Evolutionary conservation across 2,329 filamentous ascomycete species (phyloP), one percentile per base, ranked within the genome.

Genomic region (Raffaelea albimanens): DNA sequence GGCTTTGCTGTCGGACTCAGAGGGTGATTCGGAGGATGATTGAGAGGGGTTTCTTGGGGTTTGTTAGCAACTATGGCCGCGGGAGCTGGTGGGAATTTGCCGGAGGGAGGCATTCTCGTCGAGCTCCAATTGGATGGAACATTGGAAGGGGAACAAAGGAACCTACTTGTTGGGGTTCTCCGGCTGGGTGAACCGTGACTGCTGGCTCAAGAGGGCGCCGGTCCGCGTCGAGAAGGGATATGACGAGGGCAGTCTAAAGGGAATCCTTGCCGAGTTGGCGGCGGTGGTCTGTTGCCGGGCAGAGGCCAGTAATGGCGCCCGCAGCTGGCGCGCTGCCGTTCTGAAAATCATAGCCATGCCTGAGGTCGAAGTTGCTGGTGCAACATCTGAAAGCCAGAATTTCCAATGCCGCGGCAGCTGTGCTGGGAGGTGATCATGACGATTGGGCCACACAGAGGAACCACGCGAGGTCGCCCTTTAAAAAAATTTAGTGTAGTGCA

Each of bases 321-420:
- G 41, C 11, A 54, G 47, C 33, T 47, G 41, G 44, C 46, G 51
- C n/a, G 46, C 34, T 18, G 49, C 52, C 20, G 49, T 49, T 40
- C 53, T 22, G 23, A 50, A 48, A 43, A 52, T 49, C 53, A 54
- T 54, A 38, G 31, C 44, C 34, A 19, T 19, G n/a, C 5, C 18
- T 8, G 34, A 38, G 5, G 34, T 38, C 34, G 13, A 16, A 19
- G 18, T 16, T 10, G 18, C 5, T 8, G 8, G 34, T 38, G 18
- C 34, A 19, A 7, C 34, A 38, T 38, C 14, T 38, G 34, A 38
- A n/a, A 8, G 18, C 25, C 7, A 10, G 44, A 18, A 45, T 9
- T 40, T 11, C 38, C 13, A 45, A 40, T 10, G 25, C 10, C 18
- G 18, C 25, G n/a, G 21, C 42, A 3, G 13, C 21, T 13, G 19